Evolutionary conservation across 2,329 filamentous ascomycete genomes (phyloP), one percentile per base, ranked within the genome.

Genomic region (Phaeosphaeriaceae sp.): DNA sequence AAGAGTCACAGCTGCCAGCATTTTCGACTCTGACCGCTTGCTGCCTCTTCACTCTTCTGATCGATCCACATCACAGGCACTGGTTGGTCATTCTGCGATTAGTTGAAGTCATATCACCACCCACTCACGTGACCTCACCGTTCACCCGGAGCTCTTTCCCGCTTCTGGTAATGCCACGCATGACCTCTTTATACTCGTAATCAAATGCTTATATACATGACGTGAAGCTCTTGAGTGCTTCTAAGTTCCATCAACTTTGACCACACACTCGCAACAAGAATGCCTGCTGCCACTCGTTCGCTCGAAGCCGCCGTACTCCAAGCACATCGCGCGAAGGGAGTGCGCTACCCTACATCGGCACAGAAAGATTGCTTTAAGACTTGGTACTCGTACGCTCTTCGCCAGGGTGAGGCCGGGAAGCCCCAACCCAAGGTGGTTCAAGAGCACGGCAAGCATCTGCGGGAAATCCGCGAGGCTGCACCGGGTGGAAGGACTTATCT

Each of bases 341-440:
- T 75, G 11, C 70, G 72, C 44, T 76, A 73, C 48, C 70, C 71
- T 1, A 70, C 72, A 13, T 60, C 68, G 17, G 40, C 58, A 0
- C 70, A 73, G 22, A 75, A 75, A 57, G 71, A 76, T 17, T 75
- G 69, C 42, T 73, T 74, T 60, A 75, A 75, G 56, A 76, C 74
- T 0, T 76, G 74, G 74, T 76, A 76, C 53, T 75, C 74, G 4
- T 75, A 75, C 56, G 73, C 69, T 2, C 58, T 76, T 13, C 62
- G 67, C 15, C 49, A 65, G 22, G 69, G 70, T 1, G 71, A 70
- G 53, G 65, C 55, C 1, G 54, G 52, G 3, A 73, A 71, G 53
- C 57, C 64, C 1, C 58, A 47, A 2, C 42, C 66, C 13, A 67
- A 67, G 48, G 61, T 49, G 1, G 51, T 71, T 1, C 56, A 63